A percentile compares a stretch with the other conserved stretches of the same genome.
These are phyloP conservation scores for Peronospora belbahrii DNA, from an alignment of 352 stramenopile genomes.

Conservation along the genomic window DNA sequence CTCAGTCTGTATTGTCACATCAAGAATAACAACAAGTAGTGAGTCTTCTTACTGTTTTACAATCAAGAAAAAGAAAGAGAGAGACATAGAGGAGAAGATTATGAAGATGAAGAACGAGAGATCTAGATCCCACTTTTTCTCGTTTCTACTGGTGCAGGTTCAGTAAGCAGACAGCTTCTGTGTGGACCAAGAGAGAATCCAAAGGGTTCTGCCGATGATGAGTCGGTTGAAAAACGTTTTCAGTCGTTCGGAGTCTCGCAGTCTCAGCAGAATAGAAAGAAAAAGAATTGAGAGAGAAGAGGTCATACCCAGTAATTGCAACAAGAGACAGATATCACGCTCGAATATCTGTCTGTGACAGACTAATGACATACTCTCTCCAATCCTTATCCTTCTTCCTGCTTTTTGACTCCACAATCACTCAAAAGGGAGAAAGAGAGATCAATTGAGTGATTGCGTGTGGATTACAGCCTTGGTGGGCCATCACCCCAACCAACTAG, in stretches of 20 bases:
- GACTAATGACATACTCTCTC: neutral
- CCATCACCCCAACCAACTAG: constrained; percentile 38
- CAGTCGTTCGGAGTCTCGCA: constrained; percentile 18
- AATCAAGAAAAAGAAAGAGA: neutral
- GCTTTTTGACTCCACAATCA: constrained; percentile 8
- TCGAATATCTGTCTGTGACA: too few species aligned
- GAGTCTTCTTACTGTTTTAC: neutral
- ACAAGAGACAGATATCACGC: neutral
- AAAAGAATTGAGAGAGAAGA: neutral
- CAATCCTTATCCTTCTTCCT: neutral
- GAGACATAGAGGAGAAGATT: neutral
- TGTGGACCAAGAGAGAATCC: constrained; percentile 4
- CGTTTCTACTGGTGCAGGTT: constrained; percentile 3
- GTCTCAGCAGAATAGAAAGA: constrained; percentile 3
- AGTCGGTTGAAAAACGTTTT: constrained; percentile 26
- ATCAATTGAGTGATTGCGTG: constrained; percentile 5
- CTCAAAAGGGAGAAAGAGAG: neutral
- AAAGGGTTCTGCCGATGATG: constrained; percentile 35
- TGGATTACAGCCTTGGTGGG: constrained; percentile 81
- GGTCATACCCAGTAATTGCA: neutral
- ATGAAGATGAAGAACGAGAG: neutral
- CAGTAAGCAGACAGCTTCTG: constrained; percentile 17
- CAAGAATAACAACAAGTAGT: constrained; percentile 2
- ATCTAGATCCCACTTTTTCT: neutral
- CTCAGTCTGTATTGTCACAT: constrained; percentile 82